Conservation (phyloP, 495 filamentous ascomycete genomes). For the Podospora didyma region DNA sequence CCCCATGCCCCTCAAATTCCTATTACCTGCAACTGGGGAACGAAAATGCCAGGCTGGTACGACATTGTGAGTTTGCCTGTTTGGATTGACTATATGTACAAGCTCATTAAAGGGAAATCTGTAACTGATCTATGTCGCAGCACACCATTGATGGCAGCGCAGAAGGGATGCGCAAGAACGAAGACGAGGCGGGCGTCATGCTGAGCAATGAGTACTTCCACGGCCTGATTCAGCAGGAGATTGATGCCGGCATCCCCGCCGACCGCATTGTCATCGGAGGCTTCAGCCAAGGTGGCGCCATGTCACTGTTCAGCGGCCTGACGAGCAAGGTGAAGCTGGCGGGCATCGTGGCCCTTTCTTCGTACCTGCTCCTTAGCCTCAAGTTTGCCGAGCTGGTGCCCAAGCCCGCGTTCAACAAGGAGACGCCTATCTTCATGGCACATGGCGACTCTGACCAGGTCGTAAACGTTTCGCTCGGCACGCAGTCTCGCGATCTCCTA, state of each 20-base stretch:
- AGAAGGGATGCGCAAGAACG: slow-evolving; percentile 41
- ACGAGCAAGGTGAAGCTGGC: slow-evolving; percentile 72
- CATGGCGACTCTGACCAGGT: slow-evolving; percentile 74
- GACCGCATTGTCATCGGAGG: slow-evolving; percentile 79
- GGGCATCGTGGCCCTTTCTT: slow-evolving; percentile 82
- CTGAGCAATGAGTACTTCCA: slow-evolving; percentile 72
- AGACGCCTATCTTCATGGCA: slow-evolving; percentile 82
- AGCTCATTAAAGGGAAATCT: background rate
- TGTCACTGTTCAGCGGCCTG: slow-evolving; percentile 59
- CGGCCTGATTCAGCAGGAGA: slow-evolving; percentile 73
- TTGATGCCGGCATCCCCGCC: slow-evolving; percentile 76
- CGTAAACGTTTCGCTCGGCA: slow-evolving; percentile 65
- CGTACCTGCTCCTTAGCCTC: slow-evolving; percentile 71
- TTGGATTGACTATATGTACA: slow-evolving; percentile 6
- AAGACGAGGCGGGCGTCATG: slow-evolving; percentile 80
- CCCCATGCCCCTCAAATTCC: slow-evolving; percentile 90
- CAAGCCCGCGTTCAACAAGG: slow-evolving; percentile 63
- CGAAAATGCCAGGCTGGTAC: slow-evolving; percentile 90
- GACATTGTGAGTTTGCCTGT: slow-evolving; percentile 73
- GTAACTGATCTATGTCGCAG: background rate
- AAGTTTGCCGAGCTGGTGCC: slow-evolving; percentile 66
- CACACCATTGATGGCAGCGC: slow-evolving; percentile 34
- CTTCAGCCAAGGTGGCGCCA: slow-evolving; percentile 55
- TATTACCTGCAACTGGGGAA: slow-evolving; percentile 78
- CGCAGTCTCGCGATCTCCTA: slow-evolving; percentile 57